Evolutionary conservation across 1,284 basidiomycete genomes (phyloP).

Genomic region (Agroathelia rolfsii): DNA sequence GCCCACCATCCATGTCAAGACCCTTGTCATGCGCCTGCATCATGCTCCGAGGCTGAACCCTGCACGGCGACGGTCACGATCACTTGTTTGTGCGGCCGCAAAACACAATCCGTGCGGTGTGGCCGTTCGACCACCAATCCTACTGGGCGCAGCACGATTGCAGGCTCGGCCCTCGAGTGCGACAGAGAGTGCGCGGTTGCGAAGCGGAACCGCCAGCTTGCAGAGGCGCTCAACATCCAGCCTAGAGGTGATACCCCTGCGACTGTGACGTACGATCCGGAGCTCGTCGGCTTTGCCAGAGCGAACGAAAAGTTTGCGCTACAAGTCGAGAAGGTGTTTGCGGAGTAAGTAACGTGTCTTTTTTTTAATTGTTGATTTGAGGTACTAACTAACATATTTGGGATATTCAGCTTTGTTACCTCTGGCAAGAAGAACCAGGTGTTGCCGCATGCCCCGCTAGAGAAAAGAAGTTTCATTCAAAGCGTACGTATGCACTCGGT

Average conservation of each 20-base stretch:
- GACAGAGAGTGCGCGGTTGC: conserved; percentile 72
- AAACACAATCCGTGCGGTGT: conserved; percentile 64
- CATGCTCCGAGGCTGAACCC: conserved; percentile 70
- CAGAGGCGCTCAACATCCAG: conserved; percentile 80
- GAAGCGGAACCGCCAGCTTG: conserved; percentile 77
- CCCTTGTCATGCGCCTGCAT: conserved; percentile 77
- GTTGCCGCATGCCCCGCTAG: conserved; percentile 72
- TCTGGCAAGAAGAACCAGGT: conserved; percentile 65
- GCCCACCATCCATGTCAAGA: conserved; percentile 62
- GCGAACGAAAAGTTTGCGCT: conserved; percentile 58
- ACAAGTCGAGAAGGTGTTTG: conserved; percentile 70
- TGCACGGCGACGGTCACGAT: conserved; percentile 60
- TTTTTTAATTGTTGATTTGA: conserved; percentile 4
- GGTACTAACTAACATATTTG: conserved; percentile 5
- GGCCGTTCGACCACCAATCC: conserved; percentile 44
- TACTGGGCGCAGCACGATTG: conserved; percentile 24
- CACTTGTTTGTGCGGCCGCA: conserved; percentile 73
- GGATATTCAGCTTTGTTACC: conserved; percentile 45
- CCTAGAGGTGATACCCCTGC: conserved; percentile 19
- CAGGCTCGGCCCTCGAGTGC: conserved; percentile 54
- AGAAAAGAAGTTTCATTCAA: conserved; percentile 71
- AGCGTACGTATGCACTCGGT: conserved; percentile 34
- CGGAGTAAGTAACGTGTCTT: conserved; percentile 51
- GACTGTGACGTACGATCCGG: conserved; percentile 48
- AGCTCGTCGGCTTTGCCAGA: conserved; percentile 50